Conservation (phyloP, 179 eudicot species). For the Beta macrorhiza region DNA sequence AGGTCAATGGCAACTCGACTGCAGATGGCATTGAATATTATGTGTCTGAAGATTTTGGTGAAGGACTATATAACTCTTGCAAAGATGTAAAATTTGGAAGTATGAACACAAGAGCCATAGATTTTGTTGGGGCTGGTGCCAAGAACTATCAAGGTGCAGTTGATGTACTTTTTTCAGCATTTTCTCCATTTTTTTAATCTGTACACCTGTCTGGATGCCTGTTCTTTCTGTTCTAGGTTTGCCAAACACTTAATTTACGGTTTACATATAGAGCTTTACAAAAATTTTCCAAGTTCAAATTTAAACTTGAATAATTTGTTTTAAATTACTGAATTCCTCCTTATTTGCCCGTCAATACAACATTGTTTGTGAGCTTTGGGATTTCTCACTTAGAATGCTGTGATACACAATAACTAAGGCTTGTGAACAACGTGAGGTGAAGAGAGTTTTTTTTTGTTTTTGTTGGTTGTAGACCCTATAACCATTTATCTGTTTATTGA, state of each 20-base stretch:
- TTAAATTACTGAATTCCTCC: neutral
- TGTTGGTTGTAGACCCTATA: neutral
- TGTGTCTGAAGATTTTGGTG: constrained; percentile 71
- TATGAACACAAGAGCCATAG: constrained; percentile 88
- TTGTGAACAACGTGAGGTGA: neutral
- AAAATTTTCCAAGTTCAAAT: constrained; percentile 6
- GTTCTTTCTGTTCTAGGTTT: constrained; percentile 3
- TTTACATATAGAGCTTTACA: neutral
- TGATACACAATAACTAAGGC: neutral
- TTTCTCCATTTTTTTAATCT: neutral
- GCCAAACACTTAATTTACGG: neutral
- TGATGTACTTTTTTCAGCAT: neutral
- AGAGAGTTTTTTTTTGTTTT: neutral
- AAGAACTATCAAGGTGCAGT: constrained; percentile 66
- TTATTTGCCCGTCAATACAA: neutral
- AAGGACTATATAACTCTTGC: constrained; percentile 81
- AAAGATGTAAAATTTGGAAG: constrained; percentile 95
- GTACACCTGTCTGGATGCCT: neutral
- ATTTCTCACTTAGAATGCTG: neutral
- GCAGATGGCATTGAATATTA: constrained; percentile 82
- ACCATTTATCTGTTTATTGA: neutral
- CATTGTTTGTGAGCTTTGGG: neutral
- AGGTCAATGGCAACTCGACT: constrained; percentile 71
- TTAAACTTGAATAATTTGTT: neutral
- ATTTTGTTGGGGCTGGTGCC: constrained; percentile 93